Evolutionary conservation across 306 rosid genomes (phyloP).

Genomic region (Cicer cuneatum): DNA sequence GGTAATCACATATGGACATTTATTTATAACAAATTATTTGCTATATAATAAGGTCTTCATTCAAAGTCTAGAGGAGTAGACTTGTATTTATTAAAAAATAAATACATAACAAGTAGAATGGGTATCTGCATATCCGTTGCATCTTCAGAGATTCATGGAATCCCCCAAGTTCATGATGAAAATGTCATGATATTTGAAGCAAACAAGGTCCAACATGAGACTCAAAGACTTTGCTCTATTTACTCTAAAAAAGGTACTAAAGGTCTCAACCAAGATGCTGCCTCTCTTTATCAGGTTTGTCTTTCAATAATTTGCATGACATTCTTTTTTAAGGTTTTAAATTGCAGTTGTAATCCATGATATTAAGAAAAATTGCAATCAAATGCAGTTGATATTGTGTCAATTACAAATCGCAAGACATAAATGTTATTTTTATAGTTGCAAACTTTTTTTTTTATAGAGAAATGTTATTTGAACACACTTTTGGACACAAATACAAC

Average conservation of each 20-base stretch:
- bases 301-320: constrained; percentile 1
- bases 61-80: constrained; percentile 8
- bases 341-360: neutral
- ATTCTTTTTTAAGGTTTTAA: neutral
- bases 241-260: constrained; percentile 65
- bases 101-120: constrained; percentile 47
- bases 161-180: constrained; percentile 48
- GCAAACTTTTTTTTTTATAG: no score
- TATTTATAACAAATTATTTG: neutral
- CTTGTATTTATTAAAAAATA: neutral
- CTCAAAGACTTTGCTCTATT: constrained; percentile 50
- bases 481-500: no score
- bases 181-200: constrained; percentile 46
- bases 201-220: constrained; percentile 21
- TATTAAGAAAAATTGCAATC: neutral
- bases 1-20: constrained; percentile 35
- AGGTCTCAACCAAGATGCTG: constrained; percentile 83
- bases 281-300: constrained; percentile 69
- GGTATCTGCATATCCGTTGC: constrained; percentile 72
- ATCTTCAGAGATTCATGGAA: constrained; percentile 59
- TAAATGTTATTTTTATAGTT: no score
- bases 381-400: neutral
- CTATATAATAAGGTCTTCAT: constrained; percentile 39
- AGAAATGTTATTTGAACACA: no score
- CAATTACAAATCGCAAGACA: neutral